Conservation (phyloP, 768 basidiomycete genomes). For the Lactarius sp. region DNA sequence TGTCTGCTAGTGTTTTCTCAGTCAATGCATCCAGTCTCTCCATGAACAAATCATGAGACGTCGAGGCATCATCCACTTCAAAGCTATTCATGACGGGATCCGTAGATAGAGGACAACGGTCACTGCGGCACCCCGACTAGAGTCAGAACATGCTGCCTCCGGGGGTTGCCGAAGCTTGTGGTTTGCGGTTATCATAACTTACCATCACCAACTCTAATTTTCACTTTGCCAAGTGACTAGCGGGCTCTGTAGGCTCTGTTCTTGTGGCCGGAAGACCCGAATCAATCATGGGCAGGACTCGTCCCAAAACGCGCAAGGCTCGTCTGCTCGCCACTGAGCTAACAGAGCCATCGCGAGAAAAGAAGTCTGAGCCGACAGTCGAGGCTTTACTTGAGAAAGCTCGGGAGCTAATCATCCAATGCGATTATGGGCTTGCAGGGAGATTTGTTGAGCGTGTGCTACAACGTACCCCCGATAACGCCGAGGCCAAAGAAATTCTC, state of each 20-base stretch:
- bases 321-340: slow-evolving; percentile 29
- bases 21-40: slow-evolving; percentile 63
- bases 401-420: slow-evolving; percentile 75
- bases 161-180: not conserved
- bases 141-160: not conserved
- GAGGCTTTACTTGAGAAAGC: slow-evolving; percentile 65
- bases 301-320: slow-evolving; percentile 32
- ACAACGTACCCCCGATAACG: slow-evolving; percentile 56
- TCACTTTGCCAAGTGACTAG: too few species aligned
- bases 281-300: slow-evolving; percentile 32
- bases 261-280: too few species aligned
- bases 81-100: slow-evolving; percentile 11
- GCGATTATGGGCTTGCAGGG: slow-evolving; percentile 76
- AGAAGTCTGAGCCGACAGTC: slow-evolving; percentile 36
- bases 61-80: slow-evolving; percentile 28
- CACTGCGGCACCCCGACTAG: too few species aligned
- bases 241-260: too few species aligned
- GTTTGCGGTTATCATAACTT: not conserved
- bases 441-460: slow-evolving; percentile 67
- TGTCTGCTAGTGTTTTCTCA: slow-evolving; percentile 51
- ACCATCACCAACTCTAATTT: not conserved
- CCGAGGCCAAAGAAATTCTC: slow-evolving; percentile 72
- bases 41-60: slow-evolving; percentile 50
- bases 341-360: slow-evolving; percentile 30
- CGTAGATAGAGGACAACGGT: too few species aligned